phyloP scores from a whole-genome alignment of 805 yeast species.

The Candida coquimbonensis region DNA sequence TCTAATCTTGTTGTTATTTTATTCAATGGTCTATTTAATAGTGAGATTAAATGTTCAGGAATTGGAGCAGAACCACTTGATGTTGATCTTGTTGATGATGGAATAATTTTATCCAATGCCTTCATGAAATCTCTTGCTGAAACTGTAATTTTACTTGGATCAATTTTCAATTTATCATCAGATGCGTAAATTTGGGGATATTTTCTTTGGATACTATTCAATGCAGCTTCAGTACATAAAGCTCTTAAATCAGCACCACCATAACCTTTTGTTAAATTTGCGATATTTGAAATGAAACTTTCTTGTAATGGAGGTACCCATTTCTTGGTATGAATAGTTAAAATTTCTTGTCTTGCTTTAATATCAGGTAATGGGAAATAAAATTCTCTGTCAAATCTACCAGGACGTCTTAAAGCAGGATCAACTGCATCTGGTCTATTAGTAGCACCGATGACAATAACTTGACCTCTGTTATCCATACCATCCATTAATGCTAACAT shows the following conservation, averaged over 20 bases:
- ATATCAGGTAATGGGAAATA: constrained; percentile 90
- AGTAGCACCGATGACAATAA: constrained; percentile 96
- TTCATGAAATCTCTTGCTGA: constrained; percentile 77
- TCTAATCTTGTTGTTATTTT: constrained; percentile 43
- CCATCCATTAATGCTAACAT: constrained; percentile 96
- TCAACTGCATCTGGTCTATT: constrained; percentile 98
- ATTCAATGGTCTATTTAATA: constrained; percentile 47
- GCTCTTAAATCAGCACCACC: constrained; percentile 98
- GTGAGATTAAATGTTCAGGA: constrained; percentile 63
- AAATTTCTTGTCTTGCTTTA: constrained; percentile 69
- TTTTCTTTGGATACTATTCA: constrained; percentile 82
- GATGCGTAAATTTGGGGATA: constrained; percentile 89
- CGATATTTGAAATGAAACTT: constrained; percentile 56
- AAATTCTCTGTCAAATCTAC: constrained; percentile 94
- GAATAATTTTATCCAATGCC: constrained; percentile 81
- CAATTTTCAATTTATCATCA: constrained; percentile 62
- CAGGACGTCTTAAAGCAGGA: constrained; percentile 95
- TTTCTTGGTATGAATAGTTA: constrained; percentile 78
- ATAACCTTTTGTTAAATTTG: constrained; percentile 84
- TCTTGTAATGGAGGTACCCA: constrained; percentile 74
- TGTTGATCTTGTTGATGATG: constrained; percentile 85
- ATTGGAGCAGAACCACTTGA: constrained; percentile 69
- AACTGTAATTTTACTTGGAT: constrained; percentile 66
- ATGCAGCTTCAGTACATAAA: constrained; percentile 90
- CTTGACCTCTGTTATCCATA: constrained; percentile 98